Percentiles rank a stretch among this genome's conserved stretches.
Evolutionary conservation across 176 grass and related monocot species (phyloP).

Genomic region (Musa itinerans): DNA sequence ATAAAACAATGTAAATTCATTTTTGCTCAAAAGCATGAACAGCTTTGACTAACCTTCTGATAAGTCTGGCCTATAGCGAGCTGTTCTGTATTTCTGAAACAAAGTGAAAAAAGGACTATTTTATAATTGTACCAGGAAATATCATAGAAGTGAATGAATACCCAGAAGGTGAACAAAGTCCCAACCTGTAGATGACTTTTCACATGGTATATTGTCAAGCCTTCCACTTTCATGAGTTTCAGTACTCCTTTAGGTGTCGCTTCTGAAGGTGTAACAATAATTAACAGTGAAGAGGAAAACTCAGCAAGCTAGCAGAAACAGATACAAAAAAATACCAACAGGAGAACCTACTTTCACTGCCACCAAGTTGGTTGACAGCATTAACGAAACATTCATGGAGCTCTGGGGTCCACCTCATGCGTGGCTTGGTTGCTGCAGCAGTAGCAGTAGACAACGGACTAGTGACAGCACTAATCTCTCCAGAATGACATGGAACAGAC

Average conservation of each 20-base stretch:
- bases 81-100: constrained; percentile 86
- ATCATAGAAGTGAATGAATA: constrained; percentile 16
- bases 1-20: neutral
- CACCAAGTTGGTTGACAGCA: constrained; percentile 86
- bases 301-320: neutral
- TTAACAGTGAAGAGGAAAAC: neutral
- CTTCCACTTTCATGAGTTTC: constrained; percentile 86
- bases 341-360: constrained; percentile 74
- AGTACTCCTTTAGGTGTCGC: constrained; percentile 87
- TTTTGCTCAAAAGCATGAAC: neutral
- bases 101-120: constrained; percentile 25
- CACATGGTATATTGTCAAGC: constrained; percentile 91
- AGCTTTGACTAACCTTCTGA: constrained; percentile 52
- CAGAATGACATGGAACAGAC: constrained; percentile 44
- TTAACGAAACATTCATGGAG: constrained; percentile 88
- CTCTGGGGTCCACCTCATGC: constrained; percentile 91
- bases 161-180: constrained; percentile 18
- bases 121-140: constrained; percentile 9
- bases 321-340: constrained; percentile 9
- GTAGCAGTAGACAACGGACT: constrained; percentile 45
- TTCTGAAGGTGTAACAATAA: constrained; percentile 40
- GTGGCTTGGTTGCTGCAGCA: constrained; percentile 40
- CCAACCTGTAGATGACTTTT: constrained; percentile 95
- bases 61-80: constrained; percentile 61
- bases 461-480: constrained; percentile 44